Evolutionary conservation across 257 asterid genomes (phyloP).

Genomic region (Solanum rostratum): DNA sequence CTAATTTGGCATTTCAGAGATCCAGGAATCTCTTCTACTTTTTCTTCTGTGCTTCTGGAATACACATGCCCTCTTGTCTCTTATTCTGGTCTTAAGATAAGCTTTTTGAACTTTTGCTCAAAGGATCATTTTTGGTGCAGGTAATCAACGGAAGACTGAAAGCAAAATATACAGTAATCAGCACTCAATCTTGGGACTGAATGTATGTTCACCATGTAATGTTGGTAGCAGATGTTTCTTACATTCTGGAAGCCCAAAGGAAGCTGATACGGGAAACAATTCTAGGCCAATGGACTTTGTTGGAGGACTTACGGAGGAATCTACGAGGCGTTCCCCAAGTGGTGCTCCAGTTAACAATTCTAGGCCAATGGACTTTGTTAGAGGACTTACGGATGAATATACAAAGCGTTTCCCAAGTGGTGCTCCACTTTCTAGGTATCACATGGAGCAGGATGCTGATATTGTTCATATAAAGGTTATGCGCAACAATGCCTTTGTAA

Average conservation of each 20-base stretch:
- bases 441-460: slow-evolving; percentile 65
- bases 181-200: slow-evolving; percentile 18
- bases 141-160: slow-evolving; percentile 3
- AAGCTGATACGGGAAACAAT: slow-evolving; percentile 17
- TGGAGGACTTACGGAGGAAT: slow-evolving; percentile 6
- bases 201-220: slow-evolving; percentile 13
- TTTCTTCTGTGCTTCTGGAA: background rate
- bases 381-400: slow-evolving; percentile 5
- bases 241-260: slow-evolving; percentile 35
- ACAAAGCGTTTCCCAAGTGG: background rate
- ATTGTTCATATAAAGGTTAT: slow-evolving; percentile 78
- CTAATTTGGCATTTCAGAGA: background rate
- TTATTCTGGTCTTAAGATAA: background rate
- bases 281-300: slow-evolving; percentile 17
- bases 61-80: background rate
- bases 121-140: slow-evolving; percentile 9
- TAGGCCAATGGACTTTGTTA: slow-evolving; percentile 18
- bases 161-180: slow-evolving; percentile 1
- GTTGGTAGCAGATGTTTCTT: slow-evolving; percentile 22
- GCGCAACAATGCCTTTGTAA: slow-evolving; percentile 72
- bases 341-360: background rate
- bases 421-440: slow-evolving; percentile 2
- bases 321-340: background rate
- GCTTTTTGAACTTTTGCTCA: background rate
- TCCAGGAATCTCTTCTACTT: background rate